Evolutionary conservation across 164 flowering plant species (phyloP).

Genomic region (Vitis rupestris): DNA sequence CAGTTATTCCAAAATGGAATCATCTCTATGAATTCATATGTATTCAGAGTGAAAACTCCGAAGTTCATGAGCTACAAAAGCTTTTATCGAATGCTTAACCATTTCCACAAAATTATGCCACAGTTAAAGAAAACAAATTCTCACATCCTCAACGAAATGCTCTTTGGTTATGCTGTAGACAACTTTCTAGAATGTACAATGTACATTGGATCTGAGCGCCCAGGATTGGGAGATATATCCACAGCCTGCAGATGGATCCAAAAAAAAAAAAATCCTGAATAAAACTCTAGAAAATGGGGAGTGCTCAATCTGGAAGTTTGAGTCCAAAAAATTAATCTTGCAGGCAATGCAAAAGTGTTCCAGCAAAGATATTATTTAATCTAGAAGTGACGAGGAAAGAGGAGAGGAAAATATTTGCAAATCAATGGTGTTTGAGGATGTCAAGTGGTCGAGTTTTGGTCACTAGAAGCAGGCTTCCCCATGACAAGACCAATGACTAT

Average conservation of each 20-base stretch:
- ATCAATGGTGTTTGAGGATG: too few relatives aligned
- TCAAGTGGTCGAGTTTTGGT: too few relatives aligned
- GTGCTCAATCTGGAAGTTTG: too few relatives aligned
- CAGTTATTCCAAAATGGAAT: not conserved
- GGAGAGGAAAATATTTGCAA: too few relatives aligned
- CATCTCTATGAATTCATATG: not conserved
- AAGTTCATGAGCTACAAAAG: not conserved
- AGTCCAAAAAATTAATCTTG: too few relatives aligned
- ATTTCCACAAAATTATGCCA: not conserved
- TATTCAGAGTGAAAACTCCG: not conserved
- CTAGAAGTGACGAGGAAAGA: too few relatives aligned
- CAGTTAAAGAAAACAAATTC: not conserved
- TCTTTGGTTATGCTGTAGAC: slow-evolving; percentile 34
- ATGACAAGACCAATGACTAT: too few relatives aligned
- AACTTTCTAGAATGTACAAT: slow-evolving; percentile 77
- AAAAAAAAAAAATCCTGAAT: not conserved
- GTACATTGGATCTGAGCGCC: slow-evolving; percentile 92
- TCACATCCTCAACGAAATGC: not conserved
- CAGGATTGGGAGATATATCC: slow-evolving; percentile 93
- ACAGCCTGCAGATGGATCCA: slow-evolving; percentile 61
- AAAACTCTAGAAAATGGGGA: too few relatives aligned
- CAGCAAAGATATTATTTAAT: too few relatives aligned
- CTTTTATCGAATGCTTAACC: not conserved
- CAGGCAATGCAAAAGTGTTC: too few relatives aligned
- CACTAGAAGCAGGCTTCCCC: too few relatives aligned